These are phyloP conservation scores for Lepiota venenata DNA, from an alignment of 768 basidiomycete genomes.

Conservation along the genomic window DNA sequence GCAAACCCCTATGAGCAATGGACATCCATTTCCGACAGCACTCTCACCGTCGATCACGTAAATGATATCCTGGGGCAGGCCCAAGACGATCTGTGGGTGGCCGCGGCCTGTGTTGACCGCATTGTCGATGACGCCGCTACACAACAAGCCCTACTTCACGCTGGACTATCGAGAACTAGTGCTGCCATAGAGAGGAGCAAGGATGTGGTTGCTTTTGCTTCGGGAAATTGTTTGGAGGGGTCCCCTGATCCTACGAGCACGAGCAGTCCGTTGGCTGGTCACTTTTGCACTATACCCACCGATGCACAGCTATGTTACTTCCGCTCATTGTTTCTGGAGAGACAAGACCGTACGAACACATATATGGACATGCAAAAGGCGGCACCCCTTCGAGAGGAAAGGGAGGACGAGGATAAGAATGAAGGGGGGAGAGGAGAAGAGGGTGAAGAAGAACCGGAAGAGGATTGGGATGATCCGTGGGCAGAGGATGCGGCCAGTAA, in stretches of 20 bases:
- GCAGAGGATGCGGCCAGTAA: slow-evolving; percentile 38
- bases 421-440: background rate
- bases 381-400: slow-evolving; percentile 26
- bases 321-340: slow-evolving; percentile 63
- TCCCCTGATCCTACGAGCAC: slow-evolving; percentile 6
- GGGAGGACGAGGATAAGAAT: slow-evolving; percentile 23
- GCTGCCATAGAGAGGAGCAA: slow-evolving; percentile 44
- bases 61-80: slow-evolving; percentile 45
- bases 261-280: slow-evolving; percentile 33
- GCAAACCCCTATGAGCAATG: slow-evolving; percentile 46
- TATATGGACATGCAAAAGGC: slow-evolving; percentile 58
- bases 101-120: slow-evolving; percentile 70
- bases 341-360: slow-evolving; percentile 71
- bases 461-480: slow-evolving; percentile 83
- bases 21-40: slow-evolving; percentile 50
- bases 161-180: slow-evolving; percentile 61
- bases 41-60: slow-evolving; percentile 51
- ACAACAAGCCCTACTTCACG: slow-evolving; percentile 55
- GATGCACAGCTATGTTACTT: slow-evolving; percentile 66
- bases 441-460: slow-evolving; percentile 51
- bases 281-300: slow-evolving; percentile 53
- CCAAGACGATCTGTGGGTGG: slow-evolving; percentile 73
- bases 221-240: slow-evolving; percentile 6
- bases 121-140: slow-evolving; percentile 52
- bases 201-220: slow-evolving; percentile 24